Evolutionary conservation across 352 stramenopile genomes (phyloP), one percentile per base, ranked within the genome.

Genomic region (Phytophthora hibernalis): DNA sequence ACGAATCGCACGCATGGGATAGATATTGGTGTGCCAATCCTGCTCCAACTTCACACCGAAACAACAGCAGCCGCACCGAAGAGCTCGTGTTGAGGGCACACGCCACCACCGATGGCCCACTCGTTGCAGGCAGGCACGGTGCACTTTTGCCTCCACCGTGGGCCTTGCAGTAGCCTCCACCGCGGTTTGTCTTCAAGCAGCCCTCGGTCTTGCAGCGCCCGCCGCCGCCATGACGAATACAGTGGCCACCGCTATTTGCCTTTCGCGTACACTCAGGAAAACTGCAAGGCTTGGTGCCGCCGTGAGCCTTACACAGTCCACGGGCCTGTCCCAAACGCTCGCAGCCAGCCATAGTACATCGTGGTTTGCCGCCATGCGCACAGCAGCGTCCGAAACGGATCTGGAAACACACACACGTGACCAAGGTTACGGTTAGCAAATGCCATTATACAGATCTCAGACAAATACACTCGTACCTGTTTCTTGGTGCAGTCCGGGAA

Each of bases 111-210:
- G 21, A 89, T 82, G 22, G 80, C 83, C 87, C 87, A 95, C 50
- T 85, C 80, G 64, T 83, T 85, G 73, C 87, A 95, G 28, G 56
- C 70, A 2, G 79, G 61, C 1, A 74, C 66, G 4, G 66, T 69
- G 52, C 87, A 95, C 68, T 93, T 92, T 91, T 93, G 21, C 87
- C 87, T 12, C 87, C 87, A 49, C 87, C 87, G 53, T 95, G 87
- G 3, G 76, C 81, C 49, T 93, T 93, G 71, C 87, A 95, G 61
- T 83, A 86, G 22, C 85, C 85, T 35, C 87, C 87, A 11, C 87
- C 87, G 18, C 87, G 84, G 52, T 92, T 90, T n/a, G 85, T 86
- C 62, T 92, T 92, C 12, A 74, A 56, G 52, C 87, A 96, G 5
- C 68, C 80, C 6, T 91, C 76, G 0, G 74, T 77, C 62, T 86